phyloP scores from a whole-genome alignment of 441 rosid species.

The Populus trichocarpa region DNA sequence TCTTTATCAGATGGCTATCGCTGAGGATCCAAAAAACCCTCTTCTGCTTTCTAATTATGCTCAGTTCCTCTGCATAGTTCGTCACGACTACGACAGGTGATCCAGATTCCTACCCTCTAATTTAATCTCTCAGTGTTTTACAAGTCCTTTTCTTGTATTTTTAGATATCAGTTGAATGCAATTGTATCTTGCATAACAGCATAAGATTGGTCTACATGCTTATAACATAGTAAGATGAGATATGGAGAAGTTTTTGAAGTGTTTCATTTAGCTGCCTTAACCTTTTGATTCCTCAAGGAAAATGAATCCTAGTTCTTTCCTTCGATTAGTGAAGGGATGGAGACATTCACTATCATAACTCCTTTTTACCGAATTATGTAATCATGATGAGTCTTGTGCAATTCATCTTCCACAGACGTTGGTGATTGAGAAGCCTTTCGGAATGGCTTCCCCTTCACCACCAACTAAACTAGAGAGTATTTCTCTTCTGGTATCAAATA shows the following conservation, averaged over 20 bases:
- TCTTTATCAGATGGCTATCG: conserved; percentile 47
- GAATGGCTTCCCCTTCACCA: too few species aligned
- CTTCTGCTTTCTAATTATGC: conserved; percentile 71
- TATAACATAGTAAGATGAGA: neutral
- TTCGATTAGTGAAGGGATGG: too few species aligned
- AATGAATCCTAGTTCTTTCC: neutral
- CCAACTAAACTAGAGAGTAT: too few species aligned
- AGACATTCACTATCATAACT: too few species aligned
- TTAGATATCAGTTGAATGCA: neutral
- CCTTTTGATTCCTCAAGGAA: neutral
- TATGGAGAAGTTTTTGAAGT: neutral
- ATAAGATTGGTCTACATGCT: neutral
- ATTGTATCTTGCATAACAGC: neutral
- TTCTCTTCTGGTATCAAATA: neutral
- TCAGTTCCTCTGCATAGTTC: conserved; percentile 58
- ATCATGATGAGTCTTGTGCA: too few species aligned
- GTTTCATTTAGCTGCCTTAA: neutral
- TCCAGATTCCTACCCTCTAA: neutral
- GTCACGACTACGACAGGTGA: conserved; percentile 64
- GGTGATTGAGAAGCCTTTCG: too few species aligned
- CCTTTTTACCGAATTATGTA: too few species aligned
- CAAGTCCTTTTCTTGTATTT: neutral
- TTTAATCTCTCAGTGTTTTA: neutral
- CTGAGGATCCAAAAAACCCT: conserved; percentile 58
- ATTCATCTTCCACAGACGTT: too few species aligned